Base-by-base conservation (phyloP, 2,329 filamentous ascomycete species). In the Lecanicillium sp. region DNA sequence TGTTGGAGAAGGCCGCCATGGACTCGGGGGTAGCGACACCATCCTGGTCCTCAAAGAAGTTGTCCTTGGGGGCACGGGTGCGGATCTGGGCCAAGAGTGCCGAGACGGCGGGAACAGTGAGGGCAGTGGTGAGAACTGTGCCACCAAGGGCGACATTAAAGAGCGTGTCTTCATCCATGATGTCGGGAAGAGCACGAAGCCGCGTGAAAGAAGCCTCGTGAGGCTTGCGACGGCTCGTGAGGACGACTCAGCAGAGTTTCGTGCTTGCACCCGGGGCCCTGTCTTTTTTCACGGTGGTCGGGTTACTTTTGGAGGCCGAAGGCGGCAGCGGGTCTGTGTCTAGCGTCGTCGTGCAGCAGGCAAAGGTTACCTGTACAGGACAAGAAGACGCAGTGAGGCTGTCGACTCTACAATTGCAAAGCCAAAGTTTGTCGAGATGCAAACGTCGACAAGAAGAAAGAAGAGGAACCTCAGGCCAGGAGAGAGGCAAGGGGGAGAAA, bases 21-120 rank as follows among this genome's bases (percentile, higher is more conserved):
- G 81, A 80, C 58, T 84, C 80, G 33, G 78, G 72, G 0, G 81
- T 84, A 26, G 83, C 84, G 53, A 75, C 72, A 41, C 86, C 86
- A 64, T 90, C 86, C 52, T 74, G 67, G 58, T 90, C 86, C 55
- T 81, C 69, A 58, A 90, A 90, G 11, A 73, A 67, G 10, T 73
- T 66, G 33, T 74, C 67, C 49, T 66, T 66, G 8, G 66, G 62
- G 4, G 59, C 60, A 20, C 62, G 62, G 32, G 60, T 56, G 26
- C 62, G 64, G 29, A 63, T 50, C 50, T 72, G 69, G 26, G 55
- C 54, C 38, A 63, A 29, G 29, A 68, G 55, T 36, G 63, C 61
- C 30, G 60, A 50, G 19, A 69, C 27, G 33, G 66, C 65, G 9
- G 70, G 71, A 6, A 67, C 43, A 11, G 69, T 65, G 40, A 65